Evolutionary conservation across 108 stramenopile genomes (phyloP), one percentile per base, ranked within the genome.

Genomic region (Cyclotella cryptica): DNA sequence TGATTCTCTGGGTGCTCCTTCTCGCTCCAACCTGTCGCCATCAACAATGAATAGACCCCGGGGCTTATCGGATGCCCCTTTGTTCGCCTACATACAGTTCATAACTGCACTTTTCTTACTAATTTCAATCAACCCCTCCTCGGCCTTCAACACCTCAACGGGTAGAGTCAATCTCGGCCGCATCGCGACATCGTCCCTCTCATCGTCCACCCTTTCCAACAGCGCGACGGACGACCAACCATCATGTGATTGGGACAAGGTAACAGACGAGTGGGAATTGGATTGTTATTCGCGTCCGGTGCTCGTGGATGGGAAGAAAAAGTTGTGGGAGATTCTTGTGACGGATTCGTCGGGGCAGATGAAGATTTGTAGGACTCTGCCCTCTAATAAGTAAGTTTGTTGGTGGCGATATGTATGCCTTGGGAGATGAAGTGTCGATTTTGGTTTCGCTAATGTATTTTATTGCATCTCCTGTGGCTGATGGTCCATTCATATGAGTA

Each of bases 291-390:
- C 93, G 27, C 90, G 98, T 55, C 98, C 98, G 15, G 96, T 98
- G 8, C 68, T 97, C 7, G 80, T 84, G 10, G 80, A 70, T 10
- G 90, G 88, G 22, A 97, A 96, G 55, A 92, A 92, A 67, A 97
- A 98, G 79, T 87, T 98, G 35, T 98, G 98, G 98, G 98, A 98
- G 74, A 85, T 98, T 13, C 72, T 98, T n/a, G 69, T 98, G 29
- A 93, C 94, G 24, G 97, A 97, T 75, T 88, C 92, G 6, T 86
- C 92, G 27, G 96, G 96, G 2, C 82, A 71, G 30, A 87, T 96
- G 79, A 89, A 88, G 42, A 86, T 83, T 60, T 73, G 85, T 54
- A 86, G 91, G 59, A 75, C 83, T 0, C 74, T 95, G 54, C 88
- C 94, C 7, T 84, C 82, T 58, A 92, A 92, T 65, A 89, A 93